These are phyloP conservation scores for Agrostemma githago DNA, from an alignment of 148 eudicot genomes.

Conservation along the genomic window DNA sequence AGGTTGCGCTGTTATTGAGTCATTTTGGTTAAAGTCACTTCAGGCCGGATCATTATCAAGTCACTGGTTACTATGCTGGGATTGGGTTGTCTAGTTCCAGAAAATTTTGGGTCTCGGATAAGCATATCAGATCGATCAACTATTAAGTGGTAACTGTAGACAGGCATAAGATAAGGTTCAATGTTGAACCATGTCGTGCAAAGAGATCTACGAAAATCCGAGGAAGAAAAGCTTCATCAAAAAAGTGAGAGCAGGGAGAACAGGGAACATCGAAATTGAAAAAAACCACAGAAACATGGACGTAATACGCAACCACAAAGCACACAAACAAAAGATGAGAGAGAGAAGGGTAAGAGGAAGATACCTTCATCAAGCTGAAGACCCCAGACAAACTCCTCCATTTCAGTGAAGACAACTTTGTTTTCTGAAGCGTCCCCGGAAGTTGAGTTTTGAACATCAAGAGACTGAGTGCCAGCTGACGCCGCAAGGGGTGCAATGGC, in stretches of 20 bases:
- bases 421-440: slow-evolving; percentile 61
- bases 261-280: background rate
- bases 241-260: background rate
- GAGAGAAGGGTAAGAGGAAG: slow-evolving; percentile 10
- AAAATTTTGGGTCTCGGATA: background rate
- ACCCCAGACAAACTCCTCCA: slow-evolving; percentile 99
- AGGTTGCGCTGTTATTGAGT: background rate
- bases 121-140: background rate
- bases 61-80: background rate
- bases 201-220: background rate
- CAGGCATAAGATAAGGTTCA: background rate
- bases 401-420: slow-evolving; percentile 91
- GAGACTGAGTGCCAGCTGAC: slow-evolving; percentile 33
- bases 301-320: background rate
- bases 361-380: slow-evolving; percentile 92
- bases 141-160: background rate
- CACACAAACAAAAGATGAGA: background rate
- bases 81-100: background rate
- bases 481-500: slow-evolving; percentile 64
- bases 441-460: slow-evolving; percentile 37
- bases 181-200: background rate
- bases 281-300: background rate
- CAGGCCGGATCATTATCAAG: background rate
- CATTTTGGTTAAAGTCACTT: background rate
- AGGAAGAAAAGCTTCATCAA: background rate